Evolutionary conservation across 1,139 yeast species (phyloP).

Genomic region (Taiozyma sp.): DNA sequence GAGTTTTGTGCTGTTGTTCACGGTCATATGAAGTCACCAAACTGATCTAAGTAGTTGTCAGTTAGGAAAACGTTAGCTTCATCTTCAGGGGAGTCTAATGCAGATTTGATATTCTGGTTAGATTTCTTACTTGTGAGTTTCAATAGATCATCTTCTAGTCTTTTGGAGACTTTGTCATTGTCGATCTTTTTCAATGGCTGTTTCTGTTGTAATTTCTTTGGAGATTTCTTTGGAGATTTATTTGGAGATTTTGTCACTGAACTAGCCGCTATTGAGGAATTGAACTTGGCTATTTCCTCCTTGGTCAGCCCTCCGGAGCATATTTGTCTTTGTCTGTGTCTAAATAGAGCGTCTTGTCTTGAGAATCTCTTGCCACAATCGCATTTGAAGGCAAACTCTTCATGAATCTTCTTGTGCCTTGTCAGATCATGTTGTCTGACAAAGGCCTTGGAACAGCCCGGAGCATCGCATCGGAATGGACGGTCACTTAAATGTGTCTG

Average conservation of each 20-base stretch:
- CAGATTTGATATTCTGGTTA: not conserved
- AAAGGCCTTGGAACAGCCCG: constrained; percentile 65
- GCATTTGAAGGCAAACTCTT: constrained; percentile 70
- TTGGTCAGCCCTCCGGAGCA: constrained; percentile 43
- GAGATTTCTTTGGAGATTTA: constrained; percentile 7
- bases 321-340: constrained; percentile 76
- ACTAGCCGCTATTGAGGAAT: not conserved
- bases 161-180: constrained; percentile 24
- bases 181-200: constrained; percentile 7
- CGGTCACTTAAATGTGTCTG: constrained; percentile 96
- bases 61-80: not conserved
- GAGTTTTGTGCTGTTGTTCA: not conserved
- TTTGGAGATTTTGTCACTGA: constrained; percentile 6
- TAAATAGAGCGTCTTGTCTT: constrained; percentile 80
- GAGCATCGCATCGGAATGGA: constrained; percentile 67
- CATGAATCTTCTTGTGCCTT: constrained; percentile 86
- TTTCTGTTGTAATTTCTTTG: not conserved
- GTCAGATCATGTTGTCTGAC: constrained; percentile 90
- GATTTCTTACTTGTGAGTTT: not conserved
- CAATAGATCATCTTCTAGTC: constrained; percentile 19
- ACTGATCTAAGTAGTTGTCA: not conserved
- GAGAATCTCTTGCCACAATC: constrained; percentile 92
- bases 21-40: not conserved
- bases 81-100: not conserved
- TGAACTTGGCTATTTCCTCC: constrained; percentile 9